These are phyloP conservation scores for Chlorella sp. DNA, from an alignment of 139 green algal genomes.

Conservation along the genomic window DNA sequence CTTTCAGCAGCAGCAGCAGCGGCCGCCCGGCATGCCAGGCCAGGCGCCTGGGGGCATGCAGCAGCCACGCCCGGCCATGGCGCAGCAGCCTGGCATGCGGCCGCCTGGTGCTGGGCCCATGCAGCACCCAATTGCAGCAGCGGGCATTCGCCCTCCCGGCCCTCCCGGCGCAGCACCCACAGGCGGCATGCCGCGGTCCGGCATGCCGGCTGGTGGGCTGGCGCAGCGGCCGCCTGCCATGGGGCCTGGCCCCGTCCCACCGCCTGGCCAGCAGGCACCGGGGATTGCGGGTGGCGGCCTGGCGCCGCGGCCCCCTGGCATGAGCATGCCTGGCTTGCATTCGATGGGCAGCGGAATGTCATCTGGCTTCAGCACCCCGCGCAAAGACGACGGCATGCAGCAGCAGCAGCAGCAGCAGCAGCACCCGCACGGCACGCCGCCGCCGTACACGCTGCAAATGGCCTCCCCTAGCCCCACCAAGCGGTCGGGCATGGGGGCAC, in stretches of 20 bases:
- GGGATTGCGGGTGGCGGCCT: background rate
- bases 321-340: background rate
- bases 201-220: background rate
- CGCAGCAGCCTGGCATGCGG: constrained; percentile 2
- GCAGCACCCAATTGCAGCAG: background rate
- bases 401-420: constrained; percentile 19
- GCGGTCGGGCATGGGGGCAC: background rate
- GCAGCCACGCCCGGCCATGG: background rate
- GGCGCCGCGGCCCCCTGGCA: constrained; percentile 5
- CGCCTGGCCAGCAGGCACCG: background rate
- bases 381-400: constrained; percentile 16
- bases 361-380: constrained; percentile 6
- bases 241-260: background rate
- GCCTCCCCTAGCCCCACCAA: constrained; percentile 25
- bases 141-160: background rate
- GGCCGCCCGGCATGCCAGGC: background rate
- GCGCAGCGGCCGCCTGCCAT: constrained; percentile 3
- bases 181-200: too few relatives aligned
- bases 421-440: constrained; percentile 13
- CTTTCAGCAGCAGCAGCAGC: constrained; percentile 7
- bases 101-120: background rate
- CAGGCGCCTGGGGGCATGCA: background rate
- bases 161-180: background rate
- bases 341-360: background rate
- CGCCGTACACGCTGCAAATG: constrained; percentile 25